These are phyloP conservation scores for Backusella parvicylindrica DNA, from an alignment of 192 early-diverging fungal species.

Conservation along the genomic window DNA sequence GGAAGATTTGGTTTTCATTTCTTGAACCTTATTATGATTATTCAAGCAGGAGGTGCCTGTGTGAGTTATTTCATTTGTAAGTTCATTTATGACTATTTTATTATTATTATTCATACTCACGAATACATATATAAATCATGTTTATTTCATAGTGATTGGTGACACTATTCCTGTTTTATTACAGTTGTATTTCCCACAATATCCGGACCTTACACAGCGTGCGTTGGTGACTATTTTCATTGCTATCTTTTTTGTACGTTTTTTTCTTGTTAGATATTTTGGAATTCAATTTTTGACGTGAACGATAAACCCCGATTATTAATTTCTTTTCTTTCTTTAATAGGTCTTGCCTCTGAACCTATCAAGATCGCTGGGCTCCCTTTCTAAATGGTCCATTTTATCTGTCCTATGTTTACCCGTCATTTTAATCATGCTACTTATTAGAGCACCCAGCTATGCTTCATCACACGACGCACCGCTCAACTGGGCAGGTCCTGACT, in stretches of 20 bases:
- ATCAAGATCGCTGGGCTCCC: conserved; percentile 57
- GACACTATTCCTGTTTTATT: conserved; percentile 49
- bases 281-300: not conserved
- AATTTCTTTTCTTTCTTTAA: not conserved
- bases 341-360: conserved; percentile 63
- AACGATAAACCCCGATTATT: not conserved
- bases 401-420: conserved; percentile 60
- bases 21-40: conserved; percentile 51
- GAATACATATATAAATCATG: not conserved
- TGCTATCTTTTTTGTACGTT: conserved; percentile 37
- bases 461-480: conserved; percentile 47
- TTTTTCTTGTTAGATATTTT: not conserved
- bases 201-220: conserved; percentile 18
- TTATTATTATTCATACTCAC: not conserved
- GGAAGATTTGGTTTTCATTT: conserved; percentile 53
- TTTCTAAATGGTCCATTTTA: conserved; percentile 53
- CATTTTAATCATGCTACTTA: conserved; percentile 54
- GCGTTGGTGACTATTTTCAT: conserved; percentile 35
- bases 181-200: conserved; percentile 27
- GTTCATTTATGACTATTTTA: not conserved
- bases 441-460: conserved; percentile 55
- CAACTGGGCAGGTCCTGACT: conserved; percentile 52
- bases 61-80: conserved; percentile 59
- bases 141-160: conserved; percentile 37
- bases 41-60: conserved; percentile 57